These are phyloP conservation scores for Escallonia herrerae DNA, from an alignment of 129 eudicot species.

Conservation along the genomic window DNA sequence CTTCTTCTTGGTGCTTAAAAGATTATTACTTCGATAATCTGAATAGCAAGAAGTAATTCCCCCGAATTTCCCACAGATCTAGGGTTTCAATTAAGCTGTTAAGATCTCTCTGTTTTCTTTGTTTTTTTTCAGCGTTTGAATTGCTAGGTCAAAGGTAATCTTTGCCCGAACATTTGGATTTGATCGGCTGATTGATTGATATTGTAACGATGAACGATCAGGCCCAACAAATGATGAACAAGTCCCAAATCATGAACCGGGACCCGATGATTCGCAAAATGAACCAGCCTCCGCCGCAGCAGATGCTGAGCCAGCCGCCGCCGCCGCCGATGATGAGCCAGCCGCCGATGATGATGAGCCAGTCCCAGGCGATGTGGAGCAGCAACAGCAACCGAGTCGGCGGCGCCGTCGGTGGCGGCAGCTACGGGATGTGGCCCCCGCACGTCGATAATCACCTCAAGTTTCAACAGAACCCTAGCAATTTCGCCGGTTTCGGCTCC, in stretches of 20 bases:
- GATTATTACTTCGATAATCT: too few relatives aligned
- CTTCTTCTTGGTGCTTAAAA: too few relatives aligned
- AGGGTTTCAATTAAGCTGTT: too few relatives aligned
- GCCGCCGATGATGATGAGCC: too few relatives aligned
- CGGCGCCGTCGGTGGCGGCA: too few relatives aligned
- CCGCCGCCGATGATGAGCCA: conserved; percentile 4
- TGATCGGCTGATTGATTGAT: conserved; percentile 1
- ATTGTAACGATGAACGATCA: conserved; percentile 1
- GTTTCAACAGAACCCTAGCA: conserved; percentile 40
- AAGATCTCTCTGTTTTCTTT: too few relatives aligned
- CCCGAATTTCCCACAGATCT: too few relatives aligned
- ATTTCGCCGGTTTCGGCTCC: conserved; percentile 17
- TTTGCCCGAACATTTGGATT: too few relatives aligned
- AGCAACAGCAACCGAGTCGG: not conserved
- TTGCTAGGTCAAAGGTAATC: too few relatives aligned
- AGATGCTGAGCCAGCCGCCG: conserved; percentile 1
- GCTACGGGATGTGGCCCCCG: conserved; percentile 73
- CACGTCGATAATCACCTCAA: conserved; percentile 27
- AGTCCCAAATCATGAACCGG: conserved; percentile 38
- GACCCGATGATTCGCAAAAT: conserved; percentile 16
- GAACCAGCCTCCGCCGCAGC: conserved; percentile 15
- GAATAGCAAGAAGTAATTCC: too few relatives aligned
- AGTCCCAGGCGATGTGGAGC: not conserved
- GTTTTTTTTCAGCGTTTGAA: too few relatives aligned
- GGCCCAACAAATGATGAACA: conserved; percentile 41